Evolutionary conservation across 163 green algal genomes (phyloP).

Genomic region (Volvox carteri): DNA sequence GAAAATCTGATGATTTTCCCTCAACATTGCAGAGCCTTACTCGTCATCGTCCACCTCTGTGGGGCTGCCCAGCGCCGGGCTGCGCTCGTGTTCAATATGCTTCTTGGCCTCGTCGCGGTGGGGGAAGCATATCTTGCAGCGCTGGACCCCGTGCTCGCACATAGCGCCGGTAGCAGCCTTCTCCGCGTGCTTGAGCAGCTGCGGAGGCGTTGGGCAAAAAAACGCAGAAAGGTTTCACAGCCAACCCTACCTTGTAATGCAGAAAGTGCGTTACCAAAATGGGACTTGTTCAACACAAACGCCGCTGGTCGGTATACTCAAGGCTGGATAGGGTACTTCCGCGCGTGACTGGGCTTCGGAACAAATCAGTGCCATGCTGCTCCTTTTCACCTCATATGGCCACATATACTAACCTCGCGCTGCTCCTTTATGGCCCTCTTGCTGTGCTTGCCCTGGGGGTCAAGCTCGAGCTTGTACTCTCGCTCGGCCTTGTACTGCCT

Average conservation of each 20-base stretch:
- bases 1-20: too few relatives aligned
- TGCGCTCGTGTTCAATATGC: conserved; percentile 23
- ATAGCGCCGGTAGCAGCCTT: conserved; percentile 37
- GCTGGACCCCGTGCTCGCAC: conserved; percentile 68
- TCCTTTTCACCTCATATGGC: too few relatives aligned
- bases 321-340: too few relatives aligned
- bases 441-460: conserved; percentile 48
- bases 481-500: conserved; percentile 31
- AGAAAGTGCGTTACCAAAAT: too few relatives aligned
- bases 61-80: not conserved
- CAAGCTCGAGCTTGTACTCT: conserved; percentile 24
- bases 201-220: not conserved
- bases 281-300: too few relatives aligned
- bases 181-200: conserved; percentile 57
- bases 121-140: conserved; percentile 70
- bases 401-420: conserved; percentile 43
- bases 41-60: not conserved
- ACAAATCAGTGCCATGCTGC: too few relatives aligned
- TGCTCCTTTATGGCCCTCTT: conserved; percentile 61
- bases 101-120: conserved; percentile 8
- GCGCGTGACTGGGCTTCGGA: too few relatives aligned
- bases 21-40: too few relatives aligned
- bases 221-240: too few relatives aligned
- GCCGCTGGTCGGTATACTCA: too few relatives aligned
- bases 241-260: too few relatives aligned